These are phyloP conservation scores for Nakazawaea ernobii DNA, from an alignment of 805 yeast species.

Conservation along the genomic window DNA sequence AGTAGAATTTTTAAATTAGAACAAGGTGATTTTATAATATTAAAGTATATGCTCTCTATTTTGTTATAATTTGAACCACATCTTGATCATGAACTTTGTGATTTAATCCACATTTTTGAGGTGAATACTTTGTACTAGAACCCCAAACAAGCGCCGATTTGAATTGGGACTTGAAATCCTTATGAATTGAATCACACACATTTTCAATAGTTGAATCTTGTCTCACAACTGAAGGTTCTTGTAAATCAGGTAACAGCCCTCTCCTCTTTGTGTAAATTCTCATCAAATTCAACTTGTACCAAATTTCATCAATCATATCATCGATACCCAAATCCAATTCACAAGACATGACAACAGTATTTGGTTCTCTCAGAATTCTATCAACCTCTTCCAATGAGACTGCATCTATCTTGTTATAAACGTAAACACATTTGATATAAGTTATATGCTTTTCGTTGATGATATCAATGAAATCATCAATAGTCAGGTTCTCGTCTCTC, in stretches of 20 bases:
- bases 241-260: constrained; percentile 74
- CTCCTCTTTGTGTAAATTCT: constrained; percentile 86
- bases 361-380: constrained; percentile 84
- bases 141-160: constrained; percentile 98
- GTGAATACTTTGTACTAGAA: constrained; percentile 87
- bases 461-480: constrained; percentile 90
- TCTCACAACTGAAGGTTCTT: constrained; percentile 89
- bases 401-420: constrained; percentile 92
- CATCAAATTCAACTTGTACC: constrained; percentile 78
- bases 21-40: too few relatives aligned
- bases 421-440: constrained; percentile 87
- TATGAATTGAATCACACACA: constrained; percentile 87
- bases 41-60: constrained; percentile 40
- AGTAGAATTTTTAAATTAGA: neutral
- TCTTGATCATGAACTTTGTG: constrained; percentile 90
- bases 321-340: constrained; percentile 80
- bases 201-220: constrained; percentile 72
- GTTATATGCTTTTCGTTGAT: constrained; percentile 84
- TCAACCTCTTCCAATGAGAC: constrained; percentile 94
- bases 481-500: constrained; percentile 82
- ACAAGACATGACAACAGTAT: constrained; percentile 92
- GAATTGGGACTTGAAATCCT: constrained; percentile 88
- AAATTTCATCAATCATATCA: constrained; percentile 86
- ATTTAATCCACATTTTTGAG: constrained; percentile 89
- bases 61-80: constrained; percentile 86